These are phyloP conservation scores for Lotmaria passim DNA, from an alignment of 208 protist genomes.

Conservation along the genomic window DNA sequence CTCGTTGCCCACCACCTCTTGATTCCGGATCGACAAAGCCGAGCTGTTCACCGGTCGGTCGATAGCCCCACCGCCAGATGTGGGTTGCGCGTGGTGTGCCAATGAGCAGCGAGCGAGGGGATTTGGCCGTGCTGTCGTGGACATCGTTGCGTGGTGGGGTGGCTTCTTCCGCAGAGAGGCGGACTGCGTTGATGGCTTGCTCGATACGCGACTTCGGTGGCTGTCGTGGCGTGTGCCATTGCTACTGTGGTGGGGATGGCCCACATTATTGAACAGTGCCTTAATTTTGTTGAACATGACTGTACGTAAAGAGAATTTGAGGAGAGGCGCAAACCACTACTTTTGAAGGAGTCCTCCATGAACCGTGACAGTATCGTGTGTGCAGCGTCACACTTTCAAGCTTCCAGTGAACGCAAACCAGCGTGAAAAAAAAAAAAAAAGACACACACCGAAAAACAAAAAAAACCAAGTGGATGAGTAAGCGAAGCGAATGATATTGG, in stretches of 20 bases:
- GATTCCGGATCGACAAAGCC: too few species aligned
- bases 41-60: background rate
- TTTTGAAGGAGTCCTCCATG: too few species aligned
- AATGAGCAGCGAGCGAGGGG: background rate
- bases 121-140: background rate
- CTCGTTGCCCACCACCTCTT: too few species aligned
- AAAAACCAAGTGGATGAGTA: too few species aligned
- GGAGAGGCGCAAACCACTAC: too few species aligned
- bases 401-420: background rate
- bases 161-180: background rate
- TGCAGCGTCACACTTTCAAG: too few species aligned
- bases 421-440: background rate
- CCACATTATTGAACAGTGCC: conserved; percentile 4
- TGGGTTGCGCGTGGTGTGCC: background rate
- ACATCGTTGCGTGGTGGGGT: background rate
- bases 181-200: background rate
- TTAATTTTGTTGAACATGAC: conserved; percentile 7
- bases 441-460: too few species aligned
- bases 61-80: background rate
- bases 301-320: too few species aligned
- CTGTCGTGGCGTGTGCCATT: background rate
- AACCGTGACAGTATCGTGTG: too few species aligned
- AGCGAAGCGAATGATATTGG: too few species aligned
- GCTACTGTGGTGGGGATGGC: background rate
- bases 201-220: background rate